These are phyloP conservation scores for Guadua angustifolia DNA, from an alignment of 176 grass and related monocot genomes.

Conservation along the genomic window DNA sequence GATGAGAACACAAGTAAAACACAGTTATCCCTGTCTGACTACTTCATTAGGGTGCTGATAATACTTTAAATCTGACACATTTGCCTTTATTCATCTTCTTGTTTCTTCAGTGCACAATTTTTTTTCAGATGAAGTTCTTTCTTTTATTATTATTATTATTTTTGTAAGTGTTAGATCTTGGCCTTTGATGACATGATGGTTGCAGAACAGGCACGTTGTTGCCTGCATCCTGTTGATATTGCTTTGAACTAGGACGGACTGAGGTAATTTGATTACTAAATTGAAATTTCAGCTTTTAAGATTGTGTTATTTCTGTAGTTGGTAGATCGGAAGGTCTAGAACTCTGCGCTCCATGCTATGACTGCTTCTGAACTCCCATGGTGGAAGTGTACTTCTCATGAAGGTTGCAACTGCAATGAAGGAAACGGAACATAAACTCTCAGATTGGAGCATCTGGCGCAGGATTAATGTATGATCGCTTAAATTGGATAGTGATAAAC, in stretches of 20 bases:
- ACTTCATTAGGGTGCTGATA: constrained; percentile 61
- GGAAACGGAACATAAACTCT: background rate
- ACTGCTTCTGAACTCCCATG: background rate
- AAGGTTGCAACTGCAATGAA: background rate
- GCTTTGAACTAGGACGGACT: constrained; percentile 79
- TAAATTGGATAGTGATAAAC: background rate
- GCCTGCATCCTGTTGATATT: constrained; percentile 45
- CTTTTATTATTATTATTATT: no score
- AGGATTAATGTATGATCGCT: background rate
- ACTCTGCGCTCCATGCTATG: background rate
- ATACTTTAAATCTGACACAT: constrained; percentile 52
- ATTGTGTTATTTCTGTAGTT: no score
- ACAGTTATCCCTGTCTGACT: constrained; percentile 93
- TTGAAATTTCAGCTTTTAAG: background rate
- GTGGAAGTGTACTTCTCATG: background rate
- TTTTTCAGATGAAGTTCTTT: background rate
- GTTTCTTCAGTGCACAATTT: no score
- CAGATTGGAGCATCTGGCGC: background rate
- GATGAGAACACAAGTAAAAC: constrained; percentile 61
- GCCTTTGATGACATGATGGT: constrained; percentile 68
- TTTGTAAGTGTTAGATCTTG: background rate
- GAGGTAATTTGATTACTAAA: constrained; percentile 28
- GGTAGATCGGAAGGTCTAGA: no score
- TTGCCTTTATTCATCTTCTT: no score
- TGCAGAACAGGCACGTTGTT: constrained; percentile 33